Evolutionary conservation across 1,284 basidiomycete species (phyloP), one percentile per base, ranked within the genome.

Genomic region (Uromyces viciae-fabae): DNA sequence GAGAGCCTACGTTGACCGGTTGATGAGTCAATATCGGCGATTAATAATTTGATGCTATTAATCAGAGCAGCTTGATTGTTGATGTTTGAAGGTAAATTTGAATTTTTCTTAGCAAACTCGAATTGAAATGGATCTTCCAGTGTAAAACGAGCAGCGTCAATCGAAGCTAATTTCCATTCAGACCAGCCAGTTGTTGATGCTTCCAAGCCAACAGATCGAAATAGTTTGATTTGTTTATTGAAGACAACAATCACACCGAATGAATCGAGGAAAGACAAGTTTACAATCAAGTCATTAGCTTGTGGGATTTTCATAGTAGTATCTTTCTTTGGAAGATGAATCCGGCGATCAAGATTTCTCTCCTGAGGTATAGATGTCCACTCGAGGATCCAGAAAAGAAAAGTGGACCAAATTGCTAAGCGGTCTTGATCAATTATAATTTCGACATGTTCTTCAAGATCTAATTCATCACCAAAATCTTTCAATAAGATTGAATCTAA

Each of bases 1-100:
- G 74, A 75, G 40, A 75, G 42, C 38, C 19, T 62, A 15, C 74
- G 36, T 64, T 75, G 74, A 36, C 74, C 74, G 43, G 58, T 75
- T 43, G 74, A 62, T 17, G 33, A 54, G 40, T 75, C 60, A 17
- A 62, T 36, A 40, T 75, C 74, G 42, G 64, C 43, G 56, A 58
- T 75, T 7, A 75, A 46, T 15, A 75, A 40, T 15, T 75, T 75
- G 22, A 75, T 64, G 22, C 17, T 43, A n/a, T 75, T 75, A 33
- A 75, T 75, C 28, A 75, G 43, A 52, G 60, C 58, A 38, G 38
- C 14, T 2, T 75, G 74, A 40, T 8, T 46, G 8, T 75, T 42
- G 31, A 64, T 64, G 52, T n/a, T 46, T 46, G 40, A 49, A 22
- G 74, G 74, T 9, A 75, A 38, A 17, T 43, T 40, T 28, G 56